phyloP scores from a whole-genome alignment of 371 early-diverging fungal genomes.

The Mortierella sp. region DNA sequence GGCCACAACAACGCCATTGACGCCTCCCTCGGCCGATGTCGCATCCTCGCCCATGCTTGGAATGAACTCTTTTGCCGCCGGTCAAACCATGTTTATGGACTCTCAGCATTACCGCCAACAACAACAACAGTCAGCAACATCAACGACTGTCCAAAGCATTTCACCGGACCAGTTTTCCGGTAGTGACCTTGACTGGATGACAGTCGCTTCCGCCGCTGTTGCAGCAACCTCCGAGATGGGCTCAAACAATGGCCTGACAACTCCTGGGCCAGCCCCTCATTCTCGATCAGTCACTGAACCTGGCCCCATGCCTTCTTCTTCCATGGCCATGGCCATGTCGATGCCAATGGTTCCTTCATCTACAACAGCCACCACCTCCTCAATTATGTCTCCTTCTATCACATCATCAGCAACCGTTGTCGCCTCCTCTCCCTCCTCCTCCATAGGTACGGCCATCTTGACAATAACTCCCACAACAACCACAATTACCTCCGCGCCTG shows the following conservation, averaged over 20 bases:
- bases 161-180: conserved; percentile 32
- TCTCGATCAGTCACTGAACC: conserved; percentile 10
- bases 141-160: conserved; percentile 32
- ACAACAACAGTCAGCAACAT: conserved; percentile 14
- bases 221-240: conserved; percentile 29
- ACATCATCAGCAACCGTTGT: background rate
- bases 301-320: conserved; percentile 9
- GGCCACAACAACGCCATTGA: conserved; percentile 21
- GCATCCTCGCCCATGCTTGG: conserved; percentile 13
- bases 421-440: background rate
- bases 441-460: conserved; percentile 3
- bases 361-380: background rate
- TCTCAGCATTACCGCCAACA: conserved; percentile 26
- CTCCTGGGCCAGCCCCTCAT: conserved; percentile 11
- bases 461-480: background rate
- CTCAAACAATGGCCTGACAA: conserved; percentile 18
- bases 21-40: conserved; percentile 29
- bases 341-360: background rate
- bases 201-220: conserved; percentile 14
- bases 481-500: background rate
- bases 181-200: conserved; percentile 35
- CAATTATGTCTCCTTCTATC: background rate
- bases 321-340: background rate
- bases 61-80: background rate
- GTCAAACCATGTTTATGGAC: conserved; percentile 19